Conservation (phyloP, 331 rosid species). For the Quercus lobata region DNA sequence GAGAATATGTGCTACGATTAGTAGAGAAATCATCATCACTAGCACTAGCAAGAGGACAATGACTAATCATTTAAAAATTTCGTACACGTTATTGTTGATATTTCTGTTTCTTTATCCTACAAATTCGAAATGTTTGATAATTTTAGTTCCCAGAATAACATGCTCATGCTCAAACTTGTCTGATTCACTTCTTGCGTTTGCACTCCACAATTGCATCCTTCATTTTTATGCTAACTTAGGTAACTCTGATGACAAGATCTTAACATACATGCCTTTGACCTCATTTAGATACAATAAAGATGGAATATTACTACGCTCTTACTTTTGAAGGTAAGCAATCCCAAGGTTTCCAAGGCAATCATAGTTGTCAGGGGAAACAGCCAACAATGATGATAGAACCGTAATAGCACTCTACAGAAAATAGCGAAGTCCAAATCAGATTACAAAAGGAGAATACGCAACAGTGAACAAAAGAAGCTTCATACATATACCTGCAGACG, state of each 20-base stretch:
- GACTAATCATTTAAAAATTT: not conserved
- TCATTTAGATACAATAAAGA: not conserved
- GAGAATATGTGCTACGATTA: not conserved
- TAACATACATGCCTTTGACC: not conserved
- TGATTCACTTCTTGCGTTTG: too few relatives aligned
- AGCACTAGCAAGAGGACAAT: not conserved
- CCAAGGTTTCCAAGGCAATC: conserved; percentile 97
- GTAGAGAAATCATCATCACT: not conserved
- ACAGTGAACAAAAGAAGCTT: not conserved
- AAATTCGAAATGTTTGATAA: too few relatives aligned
- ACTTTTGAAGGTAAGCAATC: conserved; percentile 88
- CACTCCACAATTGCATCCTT: not conserved
- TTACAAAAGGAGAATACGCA: conserved; percentile 14
- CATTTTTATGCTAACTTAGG: not conserved
- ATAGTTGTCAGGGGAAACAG: conserved; percentile 61
- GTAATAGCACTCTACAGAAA: conserved; percentile 71
- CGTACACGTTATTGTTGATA: too few relatives aligned
- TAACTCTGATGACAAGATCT: not conserved
- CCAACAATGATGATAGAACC: conserved; percentile 77
- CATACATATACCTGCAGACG: conserved; percentile 63
- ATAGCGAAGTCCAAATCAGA: conserved; percentile 23
- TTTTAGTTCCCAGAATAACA: too few relatives aligned
- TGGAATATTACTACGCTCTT: conserved; percentile 1
- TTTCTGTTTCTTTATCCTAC: too few relatives aligned
- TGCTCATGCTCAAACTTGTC: too few relatives aligned